Conservation (phyloP, 805 yeast genomes). For the Kuraishia hungarica region DNA sequence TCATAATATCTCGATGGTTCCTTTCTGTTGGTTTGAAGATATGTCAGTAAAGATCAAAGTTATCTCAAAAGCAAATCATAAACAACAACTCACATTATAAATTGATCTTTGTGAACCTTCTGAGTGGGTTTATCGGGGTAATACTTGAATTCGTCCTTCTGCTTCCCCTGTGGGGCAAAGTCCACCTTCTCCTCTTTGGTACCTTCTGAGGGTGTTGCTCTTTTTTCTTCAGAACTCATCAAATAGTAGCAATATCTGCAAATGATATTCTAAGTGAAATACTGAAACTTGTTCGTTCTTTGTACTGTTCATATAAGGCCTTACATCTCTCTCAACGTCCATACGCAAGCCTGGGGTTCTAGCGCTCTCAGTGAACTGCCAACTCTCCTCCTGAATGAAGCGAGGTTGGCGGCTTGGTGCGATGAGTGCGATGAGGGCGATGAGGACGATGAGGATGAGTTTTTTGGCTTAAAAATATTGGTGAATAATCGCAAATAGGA, state of each 20-base stretch:
- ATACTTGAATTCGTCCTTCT: conserved; percentile 45
- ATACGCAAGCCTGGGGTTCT: no score
- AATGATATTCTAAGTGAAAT: background rate
- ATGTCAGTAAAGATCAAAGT: background rate
- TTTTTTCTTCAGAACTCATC: background rate
- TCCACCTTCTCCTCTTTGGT: conserved; percentile 26
- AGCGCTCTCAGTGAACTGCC: no score
- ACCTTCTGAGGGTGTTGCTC: background rate
- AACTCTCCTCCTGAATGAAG: no score
- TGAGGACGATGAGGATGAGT: no score
- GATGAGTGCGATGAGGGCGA: no score
- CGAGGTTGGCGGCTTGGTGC: no score
- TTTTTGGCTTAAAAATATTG: no score
- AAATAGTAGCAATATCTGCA: background rate
- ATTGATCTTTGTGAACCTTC: conserved; percentile 56
- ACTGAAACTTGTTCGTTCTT: no score
- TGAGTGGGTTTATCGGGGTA: conserved; percentile 88
- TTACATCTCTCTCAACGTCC: no score
- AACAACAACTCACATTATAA: conserved; percentile 32
- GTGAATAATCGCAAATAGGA: no score
- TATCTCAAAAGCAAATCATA: no score
- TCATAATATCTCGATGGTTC: conserved; percentile 82
- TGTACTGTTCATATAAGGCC: no score
- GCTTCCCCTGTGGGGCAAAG: conserved; percentile 43
- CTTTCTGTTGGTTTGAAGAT: conserved; percentile 26